Evolutionary conservation across 768 basidiomycete genomes (phyloP), one percentile per base, ranked within the genome.

Genomic region (Tubosaeta sp.): DNA sequence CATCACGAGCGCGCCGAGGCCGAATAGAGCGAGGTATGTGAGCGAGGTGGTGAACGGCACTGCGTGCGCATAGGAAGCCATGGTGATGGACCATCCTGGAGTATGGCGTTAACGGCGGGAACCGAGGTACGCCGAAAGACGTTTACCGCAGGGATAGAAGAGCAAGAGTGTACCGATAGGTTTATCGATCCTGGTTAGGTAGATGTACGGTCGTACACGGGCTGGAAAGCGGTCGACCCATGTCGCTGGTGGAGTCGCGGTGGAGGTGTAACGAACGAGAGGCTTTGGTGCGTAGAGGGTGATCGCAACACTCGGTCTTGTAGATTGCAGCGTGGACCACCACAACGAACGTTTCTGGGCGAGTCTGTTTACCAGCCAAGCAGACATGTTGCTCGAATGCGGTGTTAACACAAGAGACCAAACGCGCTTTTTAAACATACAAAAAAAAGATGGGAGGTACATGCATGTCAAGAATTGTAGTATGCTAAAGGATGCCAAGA

Each of bases 41-140:
- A 92, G 64, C 14, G 91, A 88, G 0, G 76, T 79, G 2, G 80
- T 77, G 41, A 78, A 73, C 0, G 93, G 88, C 5, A 80, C 73
- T 19, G 84, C 74, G 8, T 83, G 70, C 11, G 90, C 85, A 59
- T 94, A 94, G 2, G 90, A 84, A 0, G 93, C 93, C 90, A 99
- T 95, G 7, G 92, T 90, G 62, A 99, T 96, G 10, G 93, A 92
- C 96, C 96, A 99, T 8, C 94, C 96, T 99, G 24, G 35, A 13
- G 14, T 31, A 16, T 36, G 21, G 1, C 29, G 10, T 50, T 31
- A 50, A 45, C 21, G 22, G 30, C 14, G n/a, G n/a, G n/a, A 14
- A 9, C 16, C 16, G 21, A 24, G 11, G 7, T 18, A 9, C 14
- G 16, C 4, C 7, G 6, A 47, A 25, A 38, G 44, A 81, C 86